A percentile compares a stretch with the other conserved stretches of the same genome.
phyloP scores from a whole-genome alignment of 1,284 basidiomycete species.

The Boletus mariae region DNA sequence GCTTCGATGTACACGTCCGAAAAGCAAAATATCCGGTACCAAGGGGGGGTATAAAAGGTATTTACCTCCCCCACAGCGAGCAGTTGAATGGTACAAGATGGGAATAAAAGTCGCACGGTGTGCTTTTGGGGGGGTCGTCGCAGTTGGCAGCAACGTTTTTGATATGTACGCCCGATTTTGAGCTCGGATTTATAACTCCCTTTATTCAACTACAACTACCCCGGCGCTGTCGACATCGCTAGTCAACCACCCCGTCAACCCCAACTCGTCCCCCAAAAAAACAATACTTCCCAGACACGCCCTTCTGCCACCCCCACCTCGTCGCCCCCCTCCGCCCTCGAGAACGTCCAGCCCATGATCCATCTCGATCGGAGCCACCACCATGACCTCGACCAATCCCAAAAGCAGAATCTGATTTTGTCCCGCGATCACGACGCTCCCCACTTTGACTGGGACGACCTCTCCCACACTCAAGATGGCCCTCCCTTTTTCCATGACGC shows the following conservation, averaged over 20 bases:
- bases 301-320: constrained; percentile 1
- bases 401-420: constrained; percentile 47
- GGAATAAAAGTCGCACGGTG: constrained; percentile 28
- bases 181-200: constrained; percentile 31
- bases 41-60: too few species aligned
- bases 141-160: constrained; percentile 26
- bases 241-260: background rate
- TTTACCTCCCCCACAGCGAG: too few species aligned
- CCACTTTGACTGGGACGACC: constrained; percentile 43
- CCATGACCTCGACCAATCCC: constrained; percentile 40
- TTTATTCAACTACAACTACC: constrained; percentile 17
- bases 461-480: constrained; percentile 33
- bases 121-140: background rate
- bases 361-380: constrained; percentile 56
- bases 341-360: constrained; percentile 40
- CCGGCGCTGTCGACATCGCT: constrained; percentile 6
- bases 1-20: too few species aligned
- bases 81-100: background rate
- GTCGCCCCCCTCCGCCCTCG: background rate
- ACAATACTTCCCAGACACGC: background rate
- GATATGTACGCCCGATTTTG: constrained; percentile 33
- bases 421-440: constrained; percentile 36
- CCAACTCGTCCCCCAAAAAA: constrained; percentile 5
- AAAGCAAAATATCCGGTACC: too few species aligned
- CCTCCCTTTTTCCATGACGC: constrained; percentile 32